phyloP scores from a whole-genome alignment of 192 early-diverging fungal species.

The Backusella psychrophila region DNA sequence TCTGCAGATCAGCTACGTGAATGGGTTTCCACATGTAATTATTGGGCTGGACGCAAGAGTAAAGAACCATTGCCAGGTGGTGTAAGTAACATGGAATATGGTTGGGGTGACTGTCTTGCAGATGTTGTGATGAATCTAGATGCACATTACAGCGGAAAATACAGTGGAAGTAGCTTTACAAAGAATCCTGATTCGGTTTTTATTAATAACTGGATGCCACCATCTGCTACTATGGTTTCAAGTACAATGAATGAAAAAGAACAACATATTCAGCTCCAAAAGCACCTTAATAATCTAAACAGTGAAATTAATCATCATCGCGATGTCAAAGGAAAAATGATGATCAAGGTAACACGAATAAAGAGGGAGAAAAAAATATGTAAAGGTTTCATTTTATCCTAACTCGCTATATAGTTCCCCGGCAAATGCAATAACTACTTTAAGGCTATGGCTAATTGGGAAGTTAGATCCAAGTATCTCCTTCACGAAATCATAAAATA shows the following conservation, averaged over 20 bases:
- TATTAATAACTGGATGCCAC: constrained; percentile 50
- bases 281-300: constrained; percentile 60
- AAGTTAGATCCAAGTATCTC: constrained; percentile 68
- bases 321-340: constrained; percentile 44
- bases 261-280: constrained; percentile 60
- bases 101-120: constrained; percentile 69
- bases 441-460: constrained; percentile 75
- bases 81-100: constrained; percentile 89
- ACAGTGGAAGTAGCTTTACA: neutral
- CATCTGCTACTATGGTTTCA: constrained; percentile 38
- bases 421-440: constrained; percentile 48
- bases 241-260: constrained; percentile 35
- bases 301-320: constrained; percentile 66
- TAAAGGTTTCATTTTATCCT: neutral
- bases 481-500: constrained; percentile 82
- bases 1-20: constrained; percentile 62
- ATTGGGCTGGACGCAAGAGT: constrained; percentile 90
- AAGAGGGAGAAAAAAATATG: neutral
- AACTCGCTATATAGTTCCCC: constrained; percentile 43
- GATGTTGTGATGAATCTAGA: constrained; percentile 17
- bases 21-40: constrained; percentile 90
- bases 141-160: constrained; percentile 1
- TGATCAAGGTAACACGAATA: constrained; percentile 22
- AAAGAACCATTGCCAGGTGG: constrained; percentile 87
- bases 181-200: constrained; percentile 35